Percentiles rank a stretch among this genome's conserved stretches.
Conservation (phyloP, 805 yeast genomes). For the Candida mattraensis region DNA sequence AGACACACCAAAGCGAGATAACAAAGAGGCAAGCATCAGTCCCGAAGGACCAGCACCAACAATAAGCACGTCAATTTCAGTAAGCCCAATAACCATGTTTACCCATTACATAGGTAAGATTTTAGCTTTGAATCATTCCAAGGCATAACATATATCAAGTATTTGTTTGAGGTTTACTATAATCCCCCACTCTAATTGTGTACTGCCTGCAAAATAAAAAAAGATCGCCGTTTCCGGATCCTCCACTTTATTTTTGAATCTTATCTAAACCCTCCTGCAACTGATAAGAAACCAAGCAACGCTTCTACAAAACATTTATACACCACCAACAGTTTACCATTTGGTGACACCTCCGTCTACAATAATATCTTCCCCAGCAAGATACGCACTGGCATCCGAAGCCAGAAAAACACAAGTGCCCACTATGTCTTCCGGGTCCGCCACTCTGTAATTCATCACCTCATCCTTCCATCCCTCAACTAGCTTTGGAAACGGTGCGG, state of each 20-base stretch:
- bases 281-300: too few species aligned
- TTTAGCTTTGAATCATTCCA: too few species aligned
- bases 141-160: too few species aligned
- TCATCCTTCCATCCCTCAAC: slow-evolving; percentile 32
- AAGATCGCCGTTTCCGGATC: too few species aligned
- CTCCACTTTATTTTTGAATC: too few species aligned
- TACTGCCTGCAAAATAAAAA: too few species aligned
- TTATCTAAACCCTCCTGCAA: too few species aligned
- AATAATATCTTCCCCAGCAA: slow-evolving; percentile 48
- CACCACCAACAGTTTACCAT: slow-evolving; percentile 12
- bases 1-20: slow-evolving; percentile 30
- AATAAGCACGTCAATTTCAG: slow-evolving; percentile 31
- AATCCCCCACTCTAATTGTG: slow-evolving; percentile 1
- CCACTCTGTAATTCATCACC: slow-evolving; percentile 49
- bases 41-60: slow-evolving; percentile 42
- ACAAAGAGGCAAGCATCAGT: slow-evolving; percentile 31
- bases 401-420: slow-evolving; percentile 56
- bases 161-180: background rate
- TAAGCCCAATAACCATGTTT: slow-evolving; percentile 1
- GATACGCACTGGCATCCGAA: slow-evolving; percentile 49
- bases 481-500: slow-evolving; percentile 28
- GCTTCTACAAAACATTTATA: too few species aligned
- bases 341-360: slow-evolving; percentile 44
- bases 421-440: slow-evolving; percentile 46
- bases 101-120: too few species aligned